These are phyloP conservation scores for Aspergillus ochraceoroseus DNA, from an alignment of 2,329 filamentous ascomycete species.

Conservation along the genomic window DNA sequence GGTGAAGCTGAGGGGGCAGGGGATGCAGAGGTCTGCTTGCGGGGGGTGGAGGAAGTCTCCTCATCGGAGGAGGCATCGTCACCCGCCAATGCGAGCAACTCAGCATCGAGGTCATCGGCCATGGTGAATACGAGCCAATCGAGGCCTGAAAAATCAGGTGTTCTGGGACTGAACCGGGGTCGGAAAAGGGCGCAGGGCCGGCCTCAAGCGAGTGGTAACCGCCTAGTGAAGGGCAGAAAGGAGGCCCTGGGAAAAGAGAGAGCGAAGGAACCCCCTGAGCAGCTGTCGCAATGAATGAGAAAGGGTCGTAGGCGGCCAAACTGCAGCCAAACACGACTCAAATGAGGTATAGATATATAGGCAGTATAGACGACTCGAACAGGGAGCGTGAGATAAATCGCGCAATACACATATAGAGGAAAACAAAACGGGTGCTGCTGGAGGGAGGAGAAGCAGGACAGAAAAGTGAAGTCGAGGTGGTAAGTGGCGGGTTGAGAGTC, in stretches of 20 bases:
- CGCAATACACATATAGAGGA: constrained; percentile 3
- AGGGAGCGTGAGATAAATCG: background rate
- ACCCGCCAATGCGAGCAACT: constrained; percentile 86
- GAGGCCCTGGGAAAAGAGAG: background rate
- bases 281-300: constrained; percentile 22
- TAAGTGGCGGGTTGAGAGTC: constrained; percentile 16
- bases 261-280: constrained; percentile 15
- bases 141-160: constrained; percentile 14
- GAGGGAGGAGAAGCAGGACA: background rate
- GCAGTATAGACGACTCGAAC: constrained; percentile 2
- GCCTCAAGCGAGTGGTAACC: constrained; percentile 4
- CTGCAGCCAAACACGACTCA: constrained; percentile 4
- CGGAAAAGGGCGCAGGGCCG: constrained; percentile 6
- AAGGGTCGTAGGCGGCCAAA: constrained; percentile 12
- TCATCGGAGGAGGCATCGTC: constrained; percentile 52
- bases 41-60: constrained; percentile 48
- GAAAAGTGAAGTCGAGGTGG: constrained; percentile 5
- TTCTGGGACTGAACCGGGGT: constrained; percentile 2
- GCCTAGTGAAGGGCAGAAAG: background rate
- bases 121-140: constrained; percentile 49
- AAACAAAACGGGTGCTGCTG: constrained; percentile 1
- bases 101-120: constrained; percentile 80
- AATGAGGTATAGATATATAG: constrained; percentile 13
- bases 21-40: constrained; percentile 55
- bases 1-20: constrained; percentile 51